Conservation (phyloP, 1,284 basidiomycete genomes). For the Ustilago tritici region DNA sequence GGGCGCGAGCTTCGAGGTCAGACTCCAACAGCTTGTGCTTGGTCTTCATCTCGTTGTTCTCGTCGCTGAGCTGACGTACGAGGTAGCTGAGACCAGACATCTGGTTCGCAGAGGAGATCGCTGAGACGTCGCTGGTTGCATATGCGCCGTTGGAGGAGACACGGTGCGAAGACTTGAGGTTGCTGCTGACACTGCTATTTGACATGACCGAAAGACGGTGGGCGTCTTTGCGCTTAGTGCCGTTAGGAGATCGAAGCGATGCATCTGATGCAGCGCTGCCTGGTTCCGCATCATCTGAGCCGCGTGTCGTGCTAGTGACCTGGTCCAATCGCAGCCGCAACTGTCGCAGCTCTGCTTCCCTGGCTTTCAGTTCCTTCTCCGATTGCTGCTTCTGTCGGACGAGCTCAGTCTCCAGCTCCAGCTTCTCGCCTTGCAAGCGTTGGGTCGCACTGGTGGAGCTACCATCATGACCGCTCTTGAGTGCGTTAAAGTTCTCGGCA, state of each 20-base stretch:
- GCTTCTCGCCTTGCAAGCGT: slow-evolving; percentile 52
- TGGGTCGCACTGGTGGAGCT: slow-evolving; percentile 24
- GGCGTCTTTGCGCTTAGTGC: slow-evolving; percentile 59
- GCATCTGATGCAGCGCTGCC: slow-evolving; percentile 1
- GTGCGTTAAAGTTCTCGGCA: slow-evolving; percentile 46
- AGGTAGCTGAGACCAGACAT: slow-evolving; percentile 77
- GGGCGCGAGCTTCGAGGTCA: slow-evolving; percentile 76
- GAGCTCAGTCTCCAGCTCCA: slow-evolving; percentile 71
- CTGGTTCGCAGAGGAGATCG: slow-evolving; percentile 75
- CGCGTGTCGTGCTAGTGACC: slow-evolving; percentile 44
- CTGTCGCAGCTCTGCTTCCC: slow-evolving; percentile 38
- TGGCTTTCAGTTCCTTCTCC: slow-evolving; percentile 71
- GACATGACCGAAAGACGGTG: slow-evolving; percentile 20
- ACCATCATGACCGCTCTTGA: slow-evolving; percentile 39
- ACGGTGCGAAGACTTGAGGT: slow-evolving; percentile 58
- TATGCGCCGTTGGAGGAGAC: slow-evolving; percentile 67
- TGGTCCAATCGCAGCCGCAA: slow-evolving; percentile 67
- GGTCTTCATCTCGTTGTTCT: slow-evolving; percentile 77
- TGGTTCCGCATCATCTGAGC: slow-evolving; percentile 2
- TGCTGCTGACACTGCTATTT: slow-evolving; percentile 26
- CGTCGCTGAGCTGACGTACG: slow-evolving; percentile 85
- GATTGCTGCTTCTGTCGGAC: slow-evolving; percentile 4
- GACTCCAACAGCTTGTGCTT: slow-evolving; percentile 78
- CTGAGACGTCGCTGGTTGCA: slow-evolving; percentile 74
- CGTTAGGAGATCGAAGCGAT: slow-evolving; percentile 6